Evolutionary conservation across 2,329 filamentous ascomycete species (phyloP).

Genomic region (Zymoseptoria brevis): DNA sequence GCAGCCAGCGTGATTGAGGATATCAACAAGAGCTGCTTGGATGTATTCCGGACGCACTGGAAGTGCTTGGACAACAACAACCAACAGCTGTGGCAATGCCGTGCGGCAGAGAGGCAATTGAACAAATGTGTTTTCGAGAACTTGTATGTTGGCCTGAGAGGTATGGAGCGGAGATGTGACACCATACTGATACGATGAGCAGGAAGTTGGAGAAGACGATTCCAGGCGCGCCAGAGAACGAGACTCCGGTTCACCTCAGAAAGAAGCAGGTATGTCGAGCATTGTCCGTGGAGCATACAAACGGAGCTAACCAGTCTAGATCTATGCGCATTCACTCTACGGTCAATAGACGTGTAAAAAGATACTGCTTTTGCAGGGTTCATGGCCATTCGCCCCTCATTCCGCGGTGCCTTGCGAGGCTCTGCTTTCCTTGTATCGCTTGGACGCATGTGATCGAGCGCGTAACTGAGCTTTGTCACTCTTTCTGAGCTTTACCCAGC

Average conservation of each 20-base stretch:
- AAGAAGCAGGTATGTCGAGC: constrained; percentile 34
- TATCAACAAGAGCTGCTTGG: constrained; percentile 88
- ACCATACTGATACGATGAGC: neutral
- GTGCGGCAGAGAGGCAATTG: constrained; percentile 75
- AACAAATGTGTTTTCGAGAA: constrained; percentile 97
- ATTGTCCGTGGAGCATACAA: neutral
- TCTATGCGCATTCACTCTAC: constrained; percentile 7
- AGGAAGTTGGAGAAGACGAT: constrained; percentile 47
- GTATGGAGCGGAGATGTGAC: neutral
- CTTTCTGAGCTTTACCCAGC: neutral
- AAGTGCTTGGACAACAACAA: constrained; percentile 94
- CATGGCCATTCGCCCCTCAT: neutral
- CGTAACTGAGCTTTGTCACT: neutral
- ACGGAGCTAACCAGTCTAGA: neutral
- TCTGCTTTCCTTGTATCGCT: neutral
- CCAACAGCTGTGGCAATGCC: constrained; percentile 94
- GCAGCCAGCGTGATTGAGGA: constrained; percentile 94
- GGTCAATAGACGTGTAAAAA: constrained; percentile 8
- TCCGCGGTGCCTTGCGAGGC: neutral
- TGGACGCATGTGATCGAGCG: neutral
- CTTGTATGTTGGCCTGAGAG: constrained; percentile 54
- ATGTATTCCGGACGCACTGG: constrained; percentile 90
- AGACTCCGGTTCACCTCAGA: constrained; percentile 42
- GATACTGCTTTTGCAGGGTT: neutral
- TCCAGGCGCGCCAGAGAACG: constrained; percentile 42